Evolutionary conservation across 441 rosid species (phyloP), one percentile per base, ranked within the genome.

Genomic region (Brassica balearica): DNA sequence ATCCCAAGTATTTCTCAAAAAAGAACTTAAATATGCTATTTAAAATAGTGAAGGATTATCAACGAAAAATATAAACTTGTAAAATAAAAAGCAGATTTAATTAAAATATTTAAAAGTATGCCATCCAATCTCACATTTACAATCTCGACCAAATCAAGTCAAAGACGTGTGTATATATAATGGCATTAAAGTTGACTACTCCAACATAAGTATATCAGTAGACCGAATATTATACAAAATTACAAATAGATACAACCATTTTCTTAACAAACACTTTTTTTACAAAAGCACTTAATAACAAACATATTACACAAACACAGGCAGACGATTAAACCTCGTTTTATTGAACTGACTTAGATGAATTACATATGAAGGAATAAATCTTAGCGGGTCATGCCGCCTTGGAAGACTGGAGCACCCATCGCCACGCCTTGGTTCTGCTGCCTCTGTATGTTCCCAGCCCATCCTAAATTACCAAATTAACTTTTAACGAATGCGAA

Each of bases 391-490:
- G 11, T 77, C 84, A 81, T 81, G 75, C 69, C 78, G 23, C 71
- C 68, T 55, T 71, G 81, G 62, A 0, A 29, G 56, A 29, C 80
- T 3, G 85, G 82, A 10, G 76, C 80, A 36, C 81, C 77, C 82
- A 82, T 78, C 15, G 73, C 68, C 38, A 75, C 70, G 3, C 74
- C 80, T 29, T 61, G 74, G 23, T 27, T 75, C 41, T 69, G 79
- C 32, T 73, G 84, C 46, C 23, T 81, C 61, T 48, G 71, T 3
- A 12, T 29, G 32, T 77, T 77, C 67, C 34, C 82, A 0, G 68
- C 79, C 79, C 79, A 81, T 64, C 82, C 84, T 78, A 72, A 14
- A 64, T 11, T 34, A 48, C 46, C 41, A 27, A 65, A 53, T 3
- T 8, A 61, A 53, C 20, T 53, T 53, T 6, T 53, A 12, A 19